Evolutionary conservation across 2,329 filamentous ascomycete species (phyloP), one percentile per base, ranked within the genome.

Genomic region (Monosporascus sp.): DNA sequence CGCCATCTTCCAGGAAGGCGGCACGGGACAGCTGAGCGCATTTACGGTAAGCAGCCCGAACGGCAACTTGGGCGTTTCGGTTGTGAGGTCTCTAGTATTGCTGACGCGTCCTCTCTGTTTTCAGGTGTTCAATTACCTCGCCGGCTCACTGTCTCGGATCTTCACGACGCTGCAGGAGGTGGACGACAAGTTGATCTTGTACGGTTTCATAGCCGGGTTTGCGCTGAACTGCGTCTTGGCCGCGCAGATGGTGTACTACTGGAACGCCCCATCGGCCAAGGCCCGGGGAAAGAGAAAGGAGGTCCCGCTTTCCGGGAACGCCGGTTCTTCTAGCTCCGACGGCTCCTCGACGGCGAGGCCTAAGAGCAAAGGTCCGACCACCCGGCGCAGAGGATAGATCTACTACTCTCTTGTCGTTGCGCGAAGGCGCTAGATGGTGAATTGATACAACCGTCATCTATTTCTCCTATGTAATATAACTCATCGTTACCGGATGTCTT

Each of bases 161-260:
- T 99, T 97, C 74, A 99, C 94, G 35, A 99, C 95, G 8, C 78
- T 99, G 54, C 92, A 97, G 68, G 94, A 99, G 77, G 94, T 99
- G 55, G 89, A 96, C 70, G 94, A 99, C 73, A 92, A 92, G 74
- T 80, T 97, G 55, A 97, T 99, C 65, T 81, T 99, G 26, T 97
- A 96, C 74, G 89, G 92, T 49, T 97, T 96, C 78, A 75, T 97
- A 52, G 90, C 91, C 7, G 94, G 91, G 28, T 97, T 97, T 70
- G 74, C 78, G n/a, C 82, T 99, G 63, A 99, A 99, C 72, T 78
- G 86, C 54, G 81, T 99, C 53, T 79, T 99, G 54, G 92, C 92
- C 15, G 74, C 80, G 40, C 94, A 99, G 77, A 94, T 99, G 88
- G 68, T 96, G 28, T 96, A 92, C 74, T 97, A 97, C 78, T 99